Percentiles rank a stretch among this genome's conserved stretches.
These are phyloP conservation scores for Candida lessepsii DNA, from an alignment of 805 yeast species.

Conservation along the genomic window DNA sequence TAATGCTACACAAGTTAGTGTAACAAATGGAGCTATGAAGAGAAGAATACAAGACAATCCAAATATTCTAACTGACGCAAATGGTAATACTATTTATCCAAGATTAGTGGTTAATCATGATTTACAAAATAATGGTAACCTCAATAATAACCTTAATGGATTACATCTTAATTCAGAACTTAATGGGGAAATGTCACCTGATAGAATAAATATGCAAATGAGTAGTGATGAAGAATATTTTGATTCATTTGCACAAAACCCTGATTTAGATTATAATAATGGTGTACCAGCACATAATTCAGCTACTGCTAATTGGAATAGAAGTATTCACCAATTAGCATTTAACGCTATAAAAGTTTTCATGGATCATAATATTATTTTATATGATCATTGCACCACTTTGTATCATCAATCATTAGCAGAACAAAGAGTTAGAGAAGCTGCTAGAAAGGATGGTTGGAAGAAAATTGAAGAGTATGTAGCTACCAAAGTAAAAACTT, in stretches of 20 bases:
- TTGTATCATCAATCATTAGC: constrained; percentile 77
- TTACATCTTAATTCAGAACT: constrained; percentile 12
- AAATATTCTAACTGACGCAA: constrained; percentile 38
- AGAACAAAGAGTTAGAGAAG: constrained; percentile 65
- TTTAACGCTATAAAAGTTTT: constrained; percentile 88
- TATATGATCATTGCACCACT: constrained; percentile 91
- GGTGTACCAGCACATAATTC: constrained; percentile 43
- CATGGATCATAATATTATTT: constrained; percentile 86
- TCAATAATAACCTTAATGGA: constrained; percentile 14
- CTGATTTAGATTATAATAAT: constrained; percentile 30
- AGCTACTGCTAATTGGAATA: constrained; percentile 78
- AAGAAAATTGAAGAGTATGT: constrained; percentile 52
- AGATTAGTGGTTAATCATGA: constrained; percentile 28
- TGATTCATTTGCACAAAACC: constrained; percentile 34
- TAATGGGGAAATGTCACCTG: constrained; percentile 7
- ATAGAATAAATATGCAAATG: constrained; percentile 27
- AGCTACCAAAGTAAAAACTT: constrained; percentile 4
- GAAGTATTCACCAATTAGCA: constrained; percentile 88
- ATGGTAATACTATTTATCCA: constrained; percentile 40
- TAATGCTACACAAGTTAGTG: constrained; percentile 44
- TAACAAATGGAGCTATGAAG: constrained; percentile 39
- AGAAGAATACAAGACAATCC: constrained; percentile 40
- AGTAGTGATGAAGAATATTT: constrained; percentile 44
- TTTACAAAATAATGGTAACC: constrained; percentile 18
- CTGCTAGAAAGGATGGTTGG: constrained; percentile 69